Evolutionary conservation across 1,284 basidiomycete species (phyloP), one percentile per base, ranked within the genome.

Genomic region (Papiliotrema fonsecae): DNA sequence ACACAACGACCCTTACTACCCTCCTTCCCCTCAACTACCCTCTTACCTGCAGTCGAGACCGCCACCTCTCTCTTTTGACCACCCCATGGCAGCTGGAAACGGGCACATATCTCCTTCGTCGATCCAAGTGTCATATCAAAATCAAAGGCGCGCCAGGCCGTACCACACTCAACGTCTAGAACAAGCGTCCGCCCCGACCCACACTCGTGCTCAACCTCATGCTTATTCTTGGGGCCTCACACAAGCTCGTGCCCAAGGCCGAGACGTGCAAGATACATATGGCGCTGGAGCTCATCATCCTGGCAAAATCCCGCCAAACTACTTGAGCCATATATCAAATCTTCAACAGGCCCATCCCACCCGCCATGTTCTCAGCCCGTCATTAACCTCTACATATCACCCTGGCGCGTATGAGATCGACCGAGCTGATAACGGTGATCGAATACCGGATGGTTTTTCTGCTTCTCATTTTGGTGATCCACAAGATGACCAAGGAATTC

Each of bases 91-190:
- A n/a, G n/a, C n/a, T n/a, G n/a, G n/a, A n/a, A n/a, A n/a, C n/a
- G n/a, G n/a, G n/a, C n/a, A n/a, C n/a, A n/a, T n/a, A n/a, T 16
- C 14, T 5, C 34, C 14, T 19, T 14, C 6, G 16, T 6, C 19
- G 34, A 35, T 35, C 4, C 14, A 16, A n/a, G 16, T 16, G 16
- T 35, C 14, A 19, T 4, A 16, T 35, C 34, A 6, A 19, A 35
- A 14, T 6, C 34, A 16, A 14, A 35, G 34, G 4, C 14, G 6
- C 16, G 14, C 6, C 34, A 16, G 6, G 19, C 19, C 34, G 14
- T n/a, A 16, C 34, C 34, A 16, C 34, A 10, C 10, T 16, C 59
- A 25, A n/a, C n/a, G n/a, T n/a, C n/a, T n/a, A n/a, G n/a, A 58
- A 61, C 34, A 40, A 41, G 38, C 14, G 36, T 16, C 24, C 6